phyloP scores from a whole-genome alignment of 2,329 filamentous ascomycete genomes.

The Cryphonectria parasitica region DNA sequence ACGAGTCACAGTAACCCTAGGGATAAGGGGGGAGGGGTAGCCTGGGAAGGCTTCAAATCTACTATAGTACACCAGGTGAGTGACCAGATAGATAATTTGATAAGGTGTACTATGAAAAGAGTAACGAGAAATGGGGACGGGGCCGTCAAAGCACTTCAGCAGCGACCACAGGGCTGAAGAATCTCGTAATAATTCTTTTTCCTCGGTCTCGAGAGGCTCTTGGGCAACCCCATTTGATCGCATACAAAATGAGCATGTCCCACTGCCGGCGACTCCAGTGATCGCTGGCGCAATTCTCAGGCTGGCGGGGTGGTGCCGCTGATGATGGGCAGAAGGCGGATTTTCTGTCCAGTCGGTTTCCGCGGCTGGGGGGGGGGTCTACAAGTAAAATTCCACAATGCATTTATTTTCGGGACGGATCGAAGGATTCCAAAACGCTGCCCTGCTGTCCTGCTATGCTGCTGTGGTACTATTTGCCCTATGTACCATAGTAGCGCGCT shows the following conservation, averaged over 20 bases:
- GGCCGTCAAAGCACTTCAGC: background rate
- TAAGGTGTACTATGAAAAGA: background rate
- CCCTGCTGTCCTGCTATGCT: slow-evolving; percentile 1
- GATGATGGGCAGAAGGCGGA: background rate
- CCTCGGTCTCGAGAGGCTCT: background rate
- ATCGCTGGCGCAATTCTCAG: slow-evolving; percentile 19
- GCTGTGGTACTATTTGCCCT: background rate
- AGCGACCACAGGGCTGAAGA: slow-evolving; percentile 5
- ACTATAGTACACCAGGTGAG: background rate
- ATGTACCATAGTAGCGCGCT: background rate
- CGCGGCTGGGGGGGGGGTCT: slow-evolving; percentile 7
- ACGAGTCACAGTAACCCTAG: background rate
- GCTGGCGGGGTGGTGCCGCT: slow-evolving; percentile 5
- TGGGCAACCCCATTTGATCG: background rate
- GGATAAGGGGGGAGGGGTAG: background rate
- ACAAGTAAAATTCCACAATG: background rate
- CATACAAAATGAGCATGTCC: background rate
- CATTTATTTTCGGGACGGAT: slow-evolving; percentile 9
- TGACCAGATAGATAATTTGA: background rate
- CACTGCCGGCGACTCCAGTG: slow-evolving; percentile 3
- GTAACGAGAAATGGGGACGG: background rate
- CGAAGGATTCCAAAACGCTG: slow-evolving; percentile 14
- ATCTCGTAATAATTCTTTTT: background rate
- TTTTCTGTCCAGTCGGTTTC: background rate
- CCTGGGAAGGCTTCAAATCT: background rate